Percentiles rank a stretch among this genome's conserved stretches.
phyloP scores from a whole-genome alignment of 2,329 filamentous ascomycete genomes.

The Pseudogymnoascus sp. region DNA sequence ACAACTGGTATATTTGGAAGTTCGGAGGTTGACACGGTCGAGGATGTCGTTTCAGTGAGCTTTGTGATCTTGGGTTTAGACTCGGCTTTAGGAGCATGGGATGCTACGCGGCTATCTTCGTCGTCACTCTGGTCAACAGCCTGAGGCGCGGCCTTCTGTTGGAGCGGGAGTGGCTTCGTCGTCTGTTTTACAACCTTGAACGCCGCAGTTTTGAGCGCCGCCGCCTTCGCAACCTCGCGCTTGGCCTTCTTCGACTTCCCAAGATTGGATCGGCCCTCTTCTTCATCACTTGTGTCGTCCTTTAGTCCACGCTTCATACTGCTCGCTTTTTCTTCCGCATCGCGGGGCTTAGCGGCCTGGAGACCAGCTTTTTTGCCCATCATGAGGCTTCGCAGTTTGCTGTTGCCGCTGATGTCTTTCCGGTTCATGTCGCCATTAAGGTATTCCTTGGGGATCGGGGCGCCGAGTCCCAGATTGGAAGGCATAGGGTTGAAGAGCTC shows the following conservation, averaged over 20 bases:
- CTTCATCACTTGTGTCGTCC: constrained; percentile 29
- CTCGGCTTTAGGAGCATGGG: neutral
- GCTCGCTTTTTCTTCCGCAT: constrained; percentile 26
- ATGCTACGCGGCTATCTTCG: neutral
- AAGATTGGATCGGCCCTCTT: constrained; percentile 27
- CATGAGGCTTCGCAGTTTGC: constrained; percentile 26
- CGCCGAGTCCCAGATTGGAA: constrained; percentile 26
- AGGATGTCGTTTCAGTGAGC: neutral
- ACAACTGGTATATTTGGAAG: neutral
- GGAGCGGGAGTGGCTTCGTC: neutral
- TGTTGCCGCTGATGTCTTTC: constrained; percentile 19
- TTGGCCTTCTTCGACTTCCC: constrained; percentile 28
- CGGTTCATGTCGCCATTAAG: constrained; percentile 22
- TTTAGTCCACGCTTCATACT: constrained; percentile 24
- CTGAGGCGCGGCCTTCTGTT: neutral
- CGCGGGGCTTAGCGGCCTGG: constrained; percentile 25
- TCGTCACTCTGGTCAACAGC: neutral
- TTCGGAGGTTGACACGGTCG: neutral
- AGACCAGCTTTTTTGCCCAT: constrained; percentile 22
- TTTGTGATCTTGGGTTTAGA: neutral
- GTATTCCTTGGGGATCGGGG: constrained; percentile 24
- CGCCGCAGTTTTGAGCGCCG: neutral
- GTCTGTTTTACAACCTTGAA: neutral
- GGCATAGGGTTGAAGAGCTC: constrained; percentile 23
- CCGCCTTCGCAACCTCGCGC: neutral